Base-by-base conservation (phyloP, 2,329 filamentous ascomycete species). In the Hypoxylon sp. region DNA sequence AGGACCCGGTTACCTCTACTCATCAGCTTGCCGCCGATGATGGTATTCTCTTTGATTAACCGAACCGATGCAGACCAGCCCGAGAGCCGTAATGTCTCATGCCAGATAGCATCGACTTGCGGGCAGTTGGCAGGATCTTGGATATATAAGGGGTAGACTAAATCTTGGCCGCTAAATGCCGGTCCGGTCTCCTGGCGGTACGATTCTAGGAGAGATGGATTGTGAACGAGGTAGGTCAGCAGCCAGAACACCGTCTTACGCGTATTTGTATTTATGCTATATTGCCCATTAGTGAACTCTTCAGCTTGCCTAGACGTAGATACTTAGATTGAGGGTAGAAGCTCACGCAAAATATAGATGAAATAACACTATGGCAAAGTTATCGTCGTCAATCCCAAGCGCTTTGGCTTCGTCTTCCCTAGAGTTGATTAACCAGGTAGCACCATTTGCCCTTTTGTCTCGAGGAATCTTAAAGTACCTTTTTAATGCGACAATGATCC, bases 121-220 rank as follows among this genome's bases (percentile, higher is more conserved):
- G 71, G 75, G 65, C 74, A 76, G 4, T 59, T 24, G 1, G 29
- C 10, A 1, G 59, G 14, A 62, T 81, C 78, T 1, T 76, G 74
- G 19, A 80, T 78, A 63, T 74, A 77, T n/a, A 74, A 46, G 17
- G 73, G 61, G 11, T 78, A 73, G 14, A 81, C 75, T 5, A 78
- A 76, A 13, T 78, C 76, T n/a, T 73, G 70, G 0, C 71, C 54
- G 0, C n/a, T 17, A 59, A 78, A 74, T 5, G 76, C 72, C 1
- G 71, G n/a, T 0, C 59, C 70, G 0, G 73, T 77, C 57, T 78
- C 76, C 0, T 37, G 33, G 3, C 74, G 71, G 29, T 69, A 64
- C 3, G 65, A 33, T 0, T 47, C 69, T 5, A 77, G 51, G 5
- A 69, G 52, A 0, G 52, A 35, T 0, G 75, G 75, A 24, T 71